Base-by-base conservation (phyloP, 2,329 filamentous ascomycete species). In the Fusarium keratoplasticum region DNA sequence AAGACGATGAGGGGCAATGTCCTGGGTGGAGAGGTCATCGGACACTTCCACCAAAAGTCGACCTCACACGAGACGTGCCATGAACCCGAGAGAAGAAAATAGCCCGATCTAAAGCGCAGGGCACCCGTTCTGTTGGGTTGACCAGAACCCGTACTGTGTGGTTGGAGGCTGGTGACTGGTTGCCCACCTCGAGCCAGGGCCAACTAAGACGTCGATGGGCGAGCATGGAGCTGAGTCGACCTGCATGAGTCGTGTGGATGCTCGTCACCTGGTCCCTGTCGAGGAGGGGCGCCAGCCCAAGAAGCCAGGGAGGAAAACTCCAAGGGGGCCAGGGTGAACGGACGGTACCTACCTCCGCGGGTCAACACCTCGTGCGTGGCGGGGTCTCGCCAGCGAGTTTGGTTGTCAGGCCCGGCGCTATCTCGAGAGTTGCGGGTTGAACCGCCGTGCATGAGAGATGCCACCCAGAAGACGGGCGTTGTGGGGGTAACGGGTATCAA, bases 341-440 rank as follows among this genome's bases (percentile, higher is more conserved):
- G 44, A 63, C 60, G 50, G 68, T 67, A 63, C 63, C 31, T 57
- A 64, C 63, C 31, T 38, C 62, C 63, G 65, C 54, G 44, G 52
- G 69, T 57, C 58, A 47, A 71, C 59, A 62, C 61, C 70, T 77
- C 71, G 72, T 76, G 71, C 64, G 69, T 68, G 63, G 68, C 63
- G 68, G 68, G 61, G 67, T 69, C 68, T 73, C 65, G 67, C 58
- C 64, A 68, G 69, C 67, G 65, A 72, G 69, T 75, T 69, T 73
- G 75, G 71, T 71, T 74, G 70, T 69, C 69, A 70, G 67, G 73
- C 67, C 74, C 76, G 76, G 74, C 78, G 77, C 77, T 78, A 78
- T 78, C 70, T 76, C 59, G 75, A 79, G 76, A 80, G 78, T 77
- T 78, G 78, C 79, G 79, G 79, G 79, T 79, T 81, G 78, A 81